Percentiles rank a stretch among this genome's conserved stretches.
phyloP scores from a whole-genome alignment of 192 early-diverging fungal species.

The Backusella morwellensis region DNA sequence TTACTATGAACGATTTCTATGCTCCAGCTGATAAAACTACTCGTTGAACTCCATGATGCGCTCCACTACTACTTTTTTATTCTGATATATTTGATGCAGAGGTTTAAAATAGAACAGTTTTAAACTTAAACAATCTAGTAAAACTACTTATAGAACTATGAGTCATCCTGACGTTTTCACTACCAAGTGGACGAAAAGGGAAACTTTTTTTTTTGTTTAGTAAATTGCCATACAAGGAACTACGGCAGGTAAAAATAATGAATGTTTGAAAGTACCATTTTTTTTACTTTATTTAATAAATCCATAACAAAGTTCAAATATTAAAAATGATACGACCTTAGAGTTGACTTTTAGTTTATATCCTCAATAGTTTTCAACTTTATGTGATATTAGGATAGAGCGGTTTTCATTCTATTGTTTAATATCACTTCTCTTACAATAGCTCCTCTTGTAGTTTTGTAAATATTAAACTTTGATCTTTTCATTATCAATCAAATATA shows the following conservation, averaged over 20 bases:
- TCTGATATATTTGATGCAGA: background rate
- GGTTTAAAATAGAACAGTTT: background rate
- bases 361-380: no score
- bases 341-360: no score
- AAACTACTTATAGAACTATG: background rate
- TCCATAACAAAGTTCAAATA: no score
- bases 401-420: no score
- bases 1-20: background rate
- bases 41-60: background rate
- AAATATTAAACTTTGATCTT: no score
- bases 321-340: no score
- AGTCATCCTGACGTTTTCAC: background rate
- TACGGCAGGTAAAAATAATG: background rate
- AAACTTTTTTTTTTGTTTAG: background rate
- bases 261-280: background rate
- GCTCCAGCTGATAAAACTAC: background rate
- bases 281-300: no score
- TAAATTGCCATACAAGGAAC: background rate
- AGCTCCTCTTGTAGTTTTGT: no score
- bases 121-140: background rate
- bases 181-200: background rate
- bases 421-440: no score
- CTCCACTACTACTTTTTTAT: background rate
- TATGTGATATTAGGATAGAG: no score
- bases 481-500: no score